Evolutionary conservation across 2,329 filamentous ascomycete species (phyloP).

Genomic region (Karstenula rhodostoma): DNA sequence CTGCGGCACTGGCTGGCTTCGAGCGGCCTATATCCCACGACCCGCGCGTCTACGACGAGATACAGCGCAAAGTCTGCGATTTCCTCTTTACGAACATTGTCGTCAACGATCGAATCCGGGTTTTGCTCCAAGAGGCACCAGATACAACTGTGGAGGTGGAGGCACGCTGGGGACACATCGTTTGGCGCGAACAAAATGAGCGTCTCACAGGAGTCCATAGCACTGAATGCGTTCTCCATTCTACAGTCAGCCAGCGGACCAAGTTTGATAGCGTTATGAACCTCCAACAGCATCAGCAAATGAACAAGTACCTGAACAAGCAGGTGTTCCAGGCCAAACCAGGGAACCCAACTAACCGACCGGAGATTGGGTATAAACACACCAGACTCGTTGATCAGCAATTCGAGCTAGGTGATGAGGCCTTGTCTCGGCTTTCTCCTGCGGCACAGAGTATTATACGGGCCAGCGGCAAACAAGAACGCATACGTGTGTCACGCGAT

Average conservation of each 20-base stretch:
- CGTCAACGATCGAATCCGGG: conserved; percentile 65
- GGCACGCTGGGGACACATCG: conserved; percentile 86
- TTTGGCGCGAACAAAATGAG: conserved; percentile 74
- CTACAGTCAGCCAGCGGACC: conserved; percentile 23
- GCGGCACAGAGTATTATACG: conserved; percentile 67
- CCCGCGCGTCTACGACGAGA: conserved; percentile 72
- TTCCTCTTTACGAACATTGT: conserved; percentile 80
- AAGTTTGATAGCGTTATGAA: conserved; percentile 89
- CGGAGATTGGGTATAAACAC: conserved; percentile 81
- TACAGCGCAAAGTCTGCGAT: conserved; percentile 79
- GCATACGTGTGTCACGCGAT: conserved; percentile 71
- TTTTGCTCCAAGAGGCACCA: conserved; percentile 61
- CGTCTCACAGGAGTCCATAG: conserved; percentile 73
- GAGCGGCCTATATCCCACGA: conserved; percentile 72
- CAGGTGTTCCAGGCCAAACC: conserved; percentile 64
- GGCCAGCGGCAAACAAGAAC: conserved; percentile 30
- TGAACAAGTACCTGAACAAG: conserved; percentile 86
- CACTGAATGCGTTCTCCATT: conserved; percentile 54
- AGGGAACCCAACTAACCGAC: conserved; percentile 51
- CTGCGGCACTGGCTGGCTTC: conserved; percentile 45
- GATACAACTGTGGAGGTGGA: conserved; percentile 89
- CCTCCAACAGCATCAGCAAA: conserved; percentile 83
- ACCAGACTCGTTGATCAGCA: conserved; percentile 84
- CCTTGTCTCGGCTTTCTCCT: conserved; percentile 50
- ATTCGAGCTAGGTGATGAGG: conserved; percentile 65